Conservation (phyloP, 495 filamentous ascomycete genomes). For the Hypoxylon intermedium region DNA sequence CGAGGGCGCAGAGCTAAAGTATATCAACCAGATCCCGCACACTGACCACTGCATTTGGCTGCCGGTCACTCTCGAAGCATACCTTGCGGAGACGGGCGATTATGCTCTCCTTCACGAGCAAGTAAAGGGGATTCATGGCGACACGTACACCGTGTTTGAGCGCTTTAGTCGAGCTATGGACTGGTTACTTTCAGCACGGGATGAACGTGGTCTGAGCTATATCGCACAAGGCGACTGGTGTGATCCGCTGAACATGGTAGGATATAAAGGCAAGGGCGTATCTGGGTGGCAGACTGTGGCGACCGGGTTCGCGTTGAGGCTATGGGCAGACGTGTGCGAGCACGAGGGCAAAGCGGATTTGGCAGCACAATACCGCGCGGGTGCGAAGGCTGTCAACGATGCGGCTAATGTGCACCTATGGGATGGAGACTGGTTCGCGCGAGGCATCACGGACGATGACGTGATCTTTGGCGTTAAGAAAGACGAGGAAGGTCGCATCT, state of each 20-base stretch:
- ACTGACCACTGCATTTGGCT: conserved; percentile 67
- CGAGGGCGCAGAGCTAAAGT: conserved; percentile 63
- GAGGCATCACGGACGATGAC: conserved; percentile 63
- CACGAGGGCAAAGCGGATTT: conserved; percentile 50
- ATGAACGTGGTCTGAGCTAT: conserved; percentile 61
- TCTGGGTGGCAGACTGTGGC: conserved; percentile 65
- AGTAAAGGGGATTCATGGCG: conserved; percentile 50
- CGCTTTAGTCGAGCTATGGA: conserved; percentile 62
- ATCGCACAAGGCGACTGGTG: conserved; percentile 67
- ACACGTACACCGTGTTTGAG: conserved; percentile 59
- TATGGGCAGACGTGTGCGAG: conserved; percentile 61
- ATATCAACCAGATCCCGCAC: conserved; percentile 66
- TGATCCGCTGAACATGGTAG: conserved; percentile 67
- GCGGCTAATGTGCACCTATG: conserved; percentile 61
- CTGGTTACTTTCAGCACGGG: conserved; percentile 57
- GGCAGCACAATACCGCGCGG: conserved; percentile 51
- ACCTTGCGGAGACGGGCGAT: conserved; percentile 61
- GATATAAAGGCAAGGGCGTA: conserved; percentile 62
- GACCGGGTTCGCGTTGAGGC: conserved; percentile 56
- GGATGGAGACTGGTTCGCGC: conserved; percentile 63
- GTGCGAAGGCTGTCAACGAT: conserved; percentile 56
- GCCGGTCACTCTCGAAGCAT: conserved; percentile 59
- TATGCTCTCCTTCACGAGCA: conserved; percentile 56
- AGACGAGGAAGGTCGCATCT: conserved; percentile 61
- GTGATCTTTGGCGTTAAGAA: conserved; percentile 58